Percentiles rank a stretch among this genome's conserved stretches.
Conservation (phyloP, 2,329 filamentous ascomycete genomes). For the Epichloe sp. region DNA sequence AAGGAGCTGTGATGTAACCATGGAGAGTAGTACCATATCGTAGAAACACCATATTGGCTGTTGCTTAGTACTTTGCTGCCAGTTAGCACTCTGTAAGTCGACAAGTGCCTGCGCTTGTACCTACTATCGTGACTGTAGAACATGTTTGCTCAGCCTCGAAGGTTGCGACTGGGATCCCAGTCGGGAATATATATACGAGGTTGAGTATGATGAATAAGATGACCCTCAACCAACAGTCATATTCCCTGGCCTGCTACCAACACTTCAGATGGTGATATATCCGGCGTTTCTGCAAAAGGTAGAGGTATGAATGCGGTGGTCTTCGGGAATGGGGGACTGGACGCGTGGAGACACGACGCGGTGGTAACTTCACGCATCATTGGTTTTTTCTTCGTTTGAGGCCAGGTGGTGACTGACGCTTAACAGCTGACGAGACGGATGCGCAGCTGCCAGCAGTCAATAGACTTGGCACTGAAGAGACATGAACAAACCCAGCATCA, state of each 20-base stretch:
- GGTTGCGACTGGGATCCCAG: too few relatives aligned
- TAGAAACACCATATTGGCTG: slow-evolving; percentile 82
- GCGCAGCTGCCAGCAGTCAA: not conserved
- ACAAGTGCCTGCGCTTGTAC: not conserved
- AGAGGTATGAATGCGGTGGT: not conserved
- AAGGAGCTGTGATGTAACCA: too few relatives aligned
- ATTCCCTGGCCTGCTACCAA: not conserved
- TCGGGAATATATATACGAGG: not conserved
- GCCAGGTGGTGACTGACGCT: not conserved
- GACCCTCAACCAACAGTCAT: not conserved
- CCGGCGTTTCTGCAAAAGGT: not conserved
- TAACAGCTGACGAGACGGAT: not conserved
- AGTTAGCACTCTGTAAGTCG: slow-evolving; percentile 11
- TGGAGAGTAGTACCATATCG: slow-evolving; percentile 59
- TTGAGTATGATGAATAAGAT: not conserved
- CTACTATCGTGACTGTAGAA: slow-evolving; percentile 93
- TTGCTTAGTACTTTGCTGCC: slow-evolving; percentile 60
- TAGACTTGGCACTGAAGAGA: not conserved
- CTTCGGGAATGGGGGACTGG: not conserved
- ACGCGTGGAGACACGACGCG: not conserved
- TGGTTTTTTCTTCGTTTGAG: not conserved
- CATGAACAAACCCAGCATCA: not conserved
- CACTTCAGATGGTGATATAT: not conserved
- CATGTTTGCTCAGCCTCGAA: slow-evolving; percentile 37
- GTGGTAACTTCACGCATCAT: not conserved